Evolutionary conservation across 2,329 filamentous ascomycete species (phyloP).

Genomic region (Fusarium cyanostomum): DNA sequence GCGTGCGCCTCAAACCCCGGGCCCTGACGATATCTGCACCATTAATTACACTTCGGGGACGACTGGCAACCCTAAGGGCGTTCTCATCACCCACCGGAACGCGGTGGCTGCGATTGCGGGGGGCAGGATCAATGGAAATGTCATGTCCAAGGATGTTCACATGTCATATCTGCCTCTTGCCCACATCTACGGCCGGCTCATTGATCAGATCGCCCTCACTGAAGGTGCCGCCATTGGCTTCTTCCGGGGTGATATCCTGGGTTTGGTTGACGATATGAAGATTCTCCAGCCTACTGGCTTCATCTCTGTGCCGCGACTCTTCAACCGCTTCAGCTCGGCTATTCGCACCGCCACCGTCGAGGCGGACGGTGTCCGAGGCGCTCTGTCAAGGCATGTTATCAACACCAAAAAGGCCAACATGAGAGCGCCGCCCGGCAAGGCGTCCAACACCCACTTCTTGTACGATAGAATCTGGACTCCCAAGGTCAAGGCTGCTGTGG

Average conservation of each 20-base stretch:
- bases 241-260: slow-evolving; percentile 90
- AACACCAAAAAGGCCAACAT: slow-evolving; percentile 82
- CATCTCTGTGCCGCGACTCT: slow-evolving; percentile 89
- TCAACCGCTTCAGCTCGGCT: slow-evolving; percentile 86
- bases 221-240: slow-evolving; percentile 83
- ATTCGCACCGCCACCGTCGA: slow-evolving; percentile 84
- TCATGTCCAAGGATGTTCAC: slow-evolving; percentile 66
- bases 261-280: slow-evolving; percentile 92
- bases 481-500: slow-evolving; percentile 85
- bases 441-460: slow-evolving; percentile 80
- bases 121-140: slow-evolving; percentile 64
- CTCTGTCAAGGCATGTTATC: slow-evolving; percentile 82
- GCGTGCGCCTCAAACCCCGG: slow-evolving; percentile 75
- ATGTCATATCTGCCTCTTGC: slow-evolving; percentile 93
- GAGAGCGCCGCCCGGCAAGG: slow-evolving; percentile 74
- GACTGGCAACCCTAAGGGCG: slow-evolving; percentile 84
- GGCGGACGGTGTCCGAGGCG: slow-evolving; percentile 80
- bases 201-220: slow-evolving; percentile 79
- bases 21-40: slow-evolving; percentile 80
- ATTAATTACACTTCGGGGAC: slow-evolving; percentile 93
- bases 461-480: slow-evolving; percentile 91
- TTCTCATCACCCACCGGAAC: slow-evolving; percentile 82
- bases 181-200: slow-evolving; percentile 90
- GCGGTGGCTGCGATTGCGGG: slow-evolving; percentile 77
- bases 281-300: slow-evolving; percentile 83